These are phyloP conservation scores for Gyrodon lividus DNA, from an alignment of 768 basidiomycete species.

Conservation along the genomic window DNA sequence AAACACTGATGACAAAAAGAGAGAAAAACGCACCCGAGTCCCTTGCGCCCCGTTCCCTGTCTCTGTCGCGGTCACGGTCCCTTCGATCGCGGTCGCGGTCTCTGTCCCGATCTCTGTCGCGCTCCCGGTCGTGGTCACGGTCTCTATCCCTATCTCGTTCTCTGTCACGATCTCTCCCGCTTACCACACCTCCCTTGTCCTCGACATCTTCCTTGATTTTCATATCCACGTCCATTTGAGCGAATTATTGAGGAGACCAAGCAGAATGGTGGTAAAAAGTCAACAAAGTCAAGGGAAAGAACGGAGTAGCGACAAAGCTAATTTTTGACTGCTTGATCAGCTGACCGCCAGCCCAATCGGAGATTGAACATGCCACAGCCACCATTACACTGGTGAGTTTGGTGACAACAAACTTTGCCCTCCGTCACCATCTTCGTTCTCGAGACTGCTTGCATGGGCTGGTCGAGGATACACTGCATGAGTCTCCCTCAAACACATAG, in stretches of 20 bases:
- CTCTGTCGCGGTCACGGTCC: conserved; percentile 41
- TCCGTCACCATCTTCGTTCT: too few species aligned
- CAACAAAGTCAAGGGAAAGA: conserved; percentile 1
- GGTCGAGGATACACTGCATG: too few species aligned
- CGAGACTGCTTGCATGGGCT: too few species aligned
- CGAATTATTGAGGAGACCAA: not conserved
- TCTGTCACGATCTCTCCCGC: conserved; percentile 45
- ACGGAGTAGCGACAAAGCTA: conserved; percentile 3
- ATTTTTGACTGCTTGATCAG: conserved; percentile 22
- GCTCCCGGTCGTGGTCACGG: conserved; percentile 33
- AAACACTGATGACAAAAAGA: not conserved
- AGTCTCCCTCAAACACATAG: too few species aligned
- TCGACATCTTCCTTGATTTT: conserved; percentile 73
- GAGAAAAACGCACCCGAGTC: conserved; percentile 50
- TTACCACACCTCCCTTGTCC: conserved; percentile 50
- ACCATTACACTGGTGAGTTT: not conserved
- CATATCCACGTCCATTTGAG: conserved; percentile 78
- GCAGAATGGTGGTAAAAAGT: conserved; percentile 7
- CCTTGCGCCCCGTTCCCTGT: conserved; percentile 49
- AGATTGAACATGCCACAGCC: conserved; percentile 2
- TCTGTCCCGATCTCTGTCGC: conserved; percentile 40
- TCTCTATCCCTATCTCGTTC: conserved; percentile 35
- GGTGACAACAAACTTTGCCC: too few species aligned
- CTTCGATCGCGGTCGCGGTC: conserved; percentile 42
- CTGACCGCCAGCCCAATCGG: conserved; percentile 12